Evolutionary conservation across 768 basidiomycete species (phyloP).

Genomic region (Exidia glandulosa): DNA sequence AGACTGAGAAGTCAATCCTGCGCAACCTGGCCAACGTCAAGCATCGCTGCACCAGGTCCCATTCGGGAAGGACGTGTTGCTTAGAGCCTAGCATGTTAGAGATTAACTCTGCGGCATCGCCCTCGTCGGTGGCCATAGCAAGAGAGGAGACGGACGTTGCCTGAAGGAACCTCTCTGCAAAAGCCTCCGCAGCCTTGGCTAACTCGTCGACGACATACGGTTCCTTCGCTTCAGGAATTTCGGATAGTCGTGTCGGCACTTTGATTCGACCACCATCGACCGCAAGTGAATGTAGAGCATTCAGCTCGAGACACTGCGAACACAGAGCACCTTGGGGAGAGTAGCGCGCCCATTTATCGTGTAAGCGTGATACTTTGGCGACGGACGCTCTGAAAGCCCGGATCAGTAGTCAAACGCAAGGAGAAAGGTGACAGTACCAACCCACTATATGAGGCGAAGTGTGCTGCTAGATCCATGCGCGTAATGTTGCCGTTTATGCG

Average conservation of each 20-base stretch:
- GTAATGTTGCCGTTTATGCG: slow-evolving; percentile 35
- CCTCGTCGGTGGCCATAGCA: slow-evolving; percentile 12
- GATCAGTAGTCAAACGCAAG: not conserved
- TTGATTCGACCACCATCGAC: slow-evolving; percentile 55
- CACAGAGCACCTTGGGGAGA: slow-evolving; percentile 48
- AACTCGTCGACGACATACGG: slow-evolving; percentile 45
- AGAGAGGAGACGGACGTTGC: slow-evolving; percentile 9
- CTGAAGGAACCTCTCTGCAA: slow-evolving; percentile 32
- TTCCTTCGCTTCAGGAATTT: slow-evolving; percentile 32
- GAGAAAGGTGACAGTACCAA: slow-evolving; percentile 16
- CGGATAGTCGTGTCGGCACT: slow-evolving; percentile 45
- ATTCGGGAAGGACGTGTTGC: slow-evolving; percentile 49
- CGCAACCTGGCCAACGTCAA: slow-evolving; percentile 34
- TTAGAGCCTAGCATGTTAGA: slow-evolving; percentile 36
- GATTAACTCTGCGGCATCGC: slow-evolving; percentile 33
- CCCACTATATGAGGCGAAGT: slow-evolving; percentile 58
- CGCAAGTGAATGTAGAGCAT: slow-evolving; percentile 58
- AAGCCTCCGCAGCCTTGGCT: slow-evolving; percentile 33
- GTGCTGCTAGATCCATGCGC: slow-evolving; percentile 46
- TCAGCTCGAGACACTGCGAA: slow-evolving; percentile 58
- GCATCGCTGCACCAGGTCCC: slow-evolving; percentile 44
- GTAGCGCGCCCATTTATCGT: slow-evolving; percentile 47
- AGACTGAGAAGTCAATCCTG: slow-evolving; percentile 32
- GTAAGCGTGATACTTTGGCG: slow-evolving; percentile 44
- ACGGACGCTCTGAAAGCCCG: slow-evolving; percentile 38